These are phyloP conservation scores for Vicia villosa DNA, from an alignment of 306 rosid genomes.

Conservation along the genomic window DNA sequence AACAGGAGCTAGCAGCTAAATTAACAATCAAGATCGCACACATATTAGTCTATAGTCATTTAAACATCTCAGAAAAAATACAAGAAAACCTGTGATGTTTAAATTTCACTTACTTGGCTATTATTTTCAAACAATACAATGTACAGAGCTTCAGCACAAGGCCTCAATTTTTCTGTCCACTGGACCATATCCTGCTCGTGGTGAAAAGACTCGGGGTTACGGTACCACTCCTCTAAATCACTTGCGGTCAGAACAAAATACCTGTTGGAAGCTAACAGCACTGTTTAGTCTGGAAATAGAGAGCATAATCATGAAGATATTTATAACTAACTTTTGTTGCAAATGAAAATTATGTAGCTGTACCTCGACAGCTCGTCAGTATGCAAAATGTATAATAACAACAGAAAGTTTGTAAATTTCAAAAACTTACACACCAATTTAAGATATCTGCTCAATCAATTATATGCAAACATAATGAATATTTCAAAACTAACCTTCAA, in stretches of 20 bases:
- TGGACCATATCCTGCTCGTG: constrained; percentile 99
- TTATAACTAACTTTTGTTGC: constrained; percentile 9
- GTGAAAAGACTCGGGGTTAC: constrained; percentile 84
- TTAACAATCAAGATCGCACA: constrained; percentile 36
- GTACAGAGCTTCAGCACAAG: constrained; percentile 95
- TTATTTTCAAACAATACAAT: constrained; percentile 91
- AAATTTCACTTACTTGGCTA: constrained; percentile 71
- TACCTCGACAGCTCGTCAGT: background rate
- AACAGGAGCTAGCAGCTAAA: constrained; percentile 88
- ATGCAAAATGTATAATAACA: background rate
- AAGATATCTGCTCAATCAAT: constrained; percentile 12
- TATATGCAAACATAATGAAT: constrained; percentile 15
- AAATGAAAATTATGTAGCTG: constrained; percentile 23
- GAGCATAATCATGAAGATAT: constrained; percentile 10
- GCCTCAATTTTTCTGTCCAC: constrained; percentile 98
- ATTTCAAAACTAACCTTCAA: no score
- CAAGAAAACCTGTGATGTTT: constrained; percentile 24
- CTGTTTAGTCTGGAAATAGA: constrained; percentile 30
- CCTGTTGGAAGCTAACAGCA: constrained; percentile 54
- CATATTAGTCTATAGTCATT: constrained; percentile 28
- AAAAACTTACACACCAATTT: constrained; percentile 2
- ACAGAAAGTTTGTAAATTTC: background rate
- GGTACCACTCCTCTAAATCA: constrained; percentile 95
- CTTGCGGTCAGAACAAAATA: constrained; percentile 82
- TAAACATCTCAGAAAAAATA: constrained; percentile 34